phyloP scores from a whole-genome alignment of 192 early-diverging fungal species.

The Linnemannia elongata region DNA sequence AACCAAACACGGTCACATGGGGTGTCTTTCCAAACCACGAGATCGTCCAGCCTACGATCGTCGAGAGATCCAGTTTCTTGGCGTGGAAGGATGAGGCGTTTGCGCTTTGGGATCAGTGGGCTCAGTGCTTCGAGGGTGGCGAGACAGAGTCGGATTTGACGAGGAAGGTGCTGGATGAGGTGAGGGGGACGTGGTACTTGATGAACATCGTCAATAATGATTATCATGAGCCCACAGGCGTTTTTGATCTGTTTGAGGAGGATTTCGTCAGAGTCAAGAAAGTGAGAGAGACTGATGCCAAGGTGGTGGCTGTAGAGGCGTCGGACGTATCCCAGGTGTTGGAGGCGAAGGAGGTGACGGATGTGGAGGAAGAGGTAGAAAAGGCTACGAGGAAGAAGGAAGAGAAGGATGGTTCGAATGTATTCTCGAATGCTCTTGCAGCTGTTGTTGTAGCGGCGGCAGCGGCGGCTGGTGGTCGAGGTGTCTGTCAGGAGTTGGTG shows the following conservation, averaged over 20 bases:
- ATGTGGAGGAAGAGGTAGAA: background rate
- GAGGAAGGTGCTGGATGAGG: conserved; percentile 64
- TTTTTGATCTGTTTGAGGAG: conserved; percentile 77
- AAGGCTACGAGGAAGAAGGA: background rate
- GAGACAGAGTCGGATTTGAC: conserved; percentile 13
- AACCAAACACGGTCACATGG: conserved; percentile 95
- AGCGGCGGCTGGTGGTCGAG: background rate
- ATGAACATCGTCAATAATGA: conserved; percentile 95
- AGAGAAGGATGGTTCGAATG: background rate
- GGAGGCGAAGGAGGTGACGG: background rate
- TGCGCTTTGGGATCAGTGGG: conserved; percentile 92
- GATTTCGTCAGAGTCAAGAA: background rate
- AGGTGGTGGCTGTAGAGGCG: background rate
- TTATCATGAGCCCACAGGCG: conserved; percentile 73
- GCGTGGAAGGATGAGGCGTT: conserved; percentile 98
- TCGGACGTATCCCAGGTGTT: background rate
- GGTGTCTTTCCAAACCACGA: conserved; percentile 97
- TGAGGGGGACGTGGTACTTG: conserved; percentile 84
- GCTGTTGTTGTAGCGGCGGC: background rate
- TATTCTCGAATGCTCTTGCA: background rate
- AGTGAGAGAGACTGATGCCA: background rate
- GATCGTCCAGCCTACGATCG: conserved; percentile 92
- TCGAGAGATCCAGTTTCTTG: conserved; percentile 86
- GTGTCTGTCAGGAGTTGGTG: background rate
- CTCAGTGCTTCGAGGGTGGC: conserved; percentile 68